Evolutionary conservation across 164 flowering plant genomes (phyloP).

Genomic region (Magnolia kwangsiensis): DNA sequence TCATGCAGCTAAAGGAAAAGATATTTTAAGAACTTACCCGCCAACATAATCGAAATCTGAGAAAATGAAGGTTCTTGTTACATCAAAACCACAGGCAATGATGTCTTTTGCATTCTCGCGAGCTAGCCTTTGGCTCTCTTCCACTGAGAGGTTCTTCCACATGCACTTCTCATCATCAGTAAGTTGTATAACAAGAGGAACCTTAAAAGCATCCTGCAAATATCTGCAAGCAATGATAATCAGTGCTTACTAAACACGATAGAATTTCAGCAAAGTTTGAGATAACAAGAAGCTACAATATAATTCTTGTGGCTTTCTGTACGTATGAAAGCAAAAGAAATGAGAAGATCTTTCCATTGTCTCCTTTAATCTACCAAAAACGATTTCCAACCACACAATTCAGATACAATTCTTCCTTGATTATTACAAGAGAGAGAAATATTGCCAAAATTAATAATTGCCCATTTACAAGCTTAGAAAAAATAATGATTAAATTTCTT

Average conservation of each 20-base stretch:
- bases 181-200: slow-evolving; percentile 92
- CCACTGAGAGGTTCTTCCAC: slow-evolving; percentile 91
- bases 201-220: slow-evolving; percentile 92
- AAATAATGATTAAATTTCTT: no score
- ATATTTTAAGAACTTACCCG: slow-evolving; percentile 53
- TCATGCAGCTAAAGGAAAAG: neutral
- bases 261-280: neutral
- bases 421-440: no score
- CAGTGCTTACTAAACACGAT: neutral
- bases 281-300: neutral
- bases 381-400: no score
- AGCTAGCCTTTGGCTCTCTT: slow-evolving; percentile 86
- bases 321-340: neutral
- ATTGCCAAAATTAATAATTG: no score
- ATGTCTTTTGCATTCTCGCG: slow-evolving; percentile 97
- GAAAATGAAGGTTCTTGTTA: slow-evolving; percentile 84
- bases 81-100: slow-evolving; percentile 98
- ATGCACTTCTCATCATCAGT: slow-evolving; percentile 97
- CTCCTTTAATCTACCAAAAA: no score
- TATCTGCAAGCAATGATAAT: slow-evolving; percentile 49
- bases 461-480: no score
- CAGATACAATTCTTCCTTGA: no score
- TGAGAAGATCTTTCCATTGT: no score
- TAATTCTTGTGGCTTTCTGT: neutral
- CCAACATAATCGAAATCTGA: slow-evolving; percentile 90